These are phyloP conservation scores for Mycocentrospora acerina DNA, from an alignment of 2,329 filamentous ascomycete genomes.

Conservation along the genomic window DNA sequence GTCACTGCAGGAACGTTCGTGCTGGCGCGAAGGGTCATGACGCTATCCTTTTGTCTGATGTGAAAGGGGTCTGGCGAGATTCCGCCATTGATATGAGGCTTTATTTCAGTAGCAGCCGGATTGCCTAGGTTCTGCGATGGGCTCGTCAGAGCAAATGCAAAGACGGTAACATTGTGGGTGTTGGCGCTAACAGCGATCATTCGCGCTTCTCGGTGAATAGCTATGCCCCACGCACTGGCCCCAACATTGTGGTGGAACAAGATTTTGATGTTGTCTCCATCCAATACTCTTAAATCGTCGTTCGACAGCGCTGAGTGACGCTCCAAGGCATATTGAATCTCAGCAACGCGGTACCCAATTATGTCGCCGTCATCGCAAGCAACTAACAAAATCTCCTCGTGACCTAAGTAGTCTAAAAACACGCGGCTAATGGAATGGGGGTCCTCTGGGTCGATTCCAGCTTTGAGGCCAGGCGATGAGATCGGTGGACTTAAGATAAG, in stretches of 20 bases:
- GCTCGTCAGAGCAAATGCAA: slow-evolving; percentile 56
- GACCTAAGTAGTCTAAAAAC: slow-evolving; percentile 47
- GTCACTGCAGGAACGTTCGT: slow-evolving; percentile 60
- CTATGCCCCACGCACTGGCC: slow-evolving; percentile 82
- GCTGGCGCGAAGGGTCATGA: slow-evolving; percentile 18
- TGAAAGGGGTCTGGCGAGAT: slow-evolving; percentile 19
- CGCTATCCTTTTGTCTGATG: slow-evolving; percentile 28
- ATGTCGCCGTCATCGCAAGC: slow-evolving; percentile 60
- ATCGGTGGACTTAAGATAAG: slow-evolving; percentile 44
- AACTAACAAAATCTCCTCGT: slow-evolving; percentile 53
- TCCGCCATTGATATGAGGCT: slow-evolving; percentile 8
- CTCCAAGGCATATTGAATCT: slow-evolving; percentile 29
- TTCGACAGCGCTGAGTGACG: slow-evolving; percentile 1
- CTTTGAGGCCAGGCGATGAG: slow-evolving; percentile 28
- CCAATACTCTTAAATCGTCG: slow-evolving; percentile 7
- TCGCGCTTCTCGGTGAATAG: slow-evolving; percentile 77
- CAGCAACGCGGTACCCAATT: slow-evolving; percentile 42
- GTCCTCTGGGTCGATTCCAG: slow-evolving; percentile 35
- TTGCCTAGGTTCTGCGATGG: too few relatives aligned
- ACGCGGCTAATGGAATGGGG: slow-evolving; percentile 50
- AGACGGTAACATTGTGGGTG: slow-evolving; percentile 58
- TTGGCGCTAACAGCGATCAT: slow-evolving; percentile 87
- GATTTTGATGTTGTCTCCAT: slow-evolving; percentile 49
- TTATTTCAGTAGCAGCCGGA: neutral
- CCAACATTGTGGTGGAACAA: slow-evolving; percentile 79